A percentile compares a stretch with the other conserved stretches of the same genome.
These are phyloP conservation scores for Otatea glauca DNA, from an alignment of 176 grass and related monocot genomes.

Conservation along the genomic window DNA sequence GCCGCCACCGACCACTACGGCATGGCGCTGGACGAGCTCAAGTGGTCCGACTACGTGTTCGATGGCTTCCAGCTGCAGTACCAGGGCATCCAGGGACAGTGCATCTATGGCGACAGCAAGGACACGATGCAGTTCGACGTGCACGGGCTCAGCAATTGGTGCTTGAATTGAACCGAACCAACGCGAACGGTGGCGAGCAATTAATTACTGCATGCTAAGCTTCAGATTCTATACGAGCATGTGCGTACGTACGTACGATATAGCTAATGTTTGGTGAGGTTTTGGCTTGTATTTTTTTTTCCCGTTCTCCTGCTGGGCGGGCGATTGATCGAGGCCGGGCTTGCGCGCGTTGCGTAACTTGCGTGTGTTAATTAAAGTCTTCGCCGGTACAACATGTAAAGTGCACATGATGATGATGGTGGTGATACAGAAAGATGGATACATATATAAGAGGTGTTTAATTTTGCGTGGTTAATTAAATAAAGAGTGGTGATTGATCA, in stretches of 20 bases:
- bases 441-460: neutral
- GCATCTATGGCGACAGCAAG: constrained; percentile 61
- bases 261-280: constrained; percentile 29
- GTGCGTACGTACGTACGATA: neutral
- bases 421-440: constrained; percentile 31
- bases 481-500: constrained; percentile 32
- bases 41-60: constrained; percentile 67
- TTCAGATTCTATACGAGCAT: neutral
- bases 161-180: constrained; percentile 40
- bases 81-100: constrained; percentile 32
- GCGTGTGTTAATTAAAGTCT: neutral
- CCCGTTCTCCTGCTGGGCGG: neutral
- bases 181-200: constrained; percentile 38
- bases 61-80: constrained; percentile 45
- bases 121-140: constrained; percentile 44
- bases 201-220: constrained; percentile 8
- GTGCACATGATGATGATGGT: neutral
- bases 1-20: constrained; percentile 43
- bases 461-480: constrained; percentile 40
- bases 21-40: constrained; percentile 60
- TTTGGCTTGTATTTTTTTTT: constrained; percentile 33
- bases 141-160: constrained; percentile 45
- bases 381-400: constrained; percentile 24
- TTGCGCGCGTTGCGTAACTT: neutral
- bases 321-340: neutral